Base-by-base conservation (phyloP, 73 alveolate species). In the Paraurostyla sp. region DNA sequence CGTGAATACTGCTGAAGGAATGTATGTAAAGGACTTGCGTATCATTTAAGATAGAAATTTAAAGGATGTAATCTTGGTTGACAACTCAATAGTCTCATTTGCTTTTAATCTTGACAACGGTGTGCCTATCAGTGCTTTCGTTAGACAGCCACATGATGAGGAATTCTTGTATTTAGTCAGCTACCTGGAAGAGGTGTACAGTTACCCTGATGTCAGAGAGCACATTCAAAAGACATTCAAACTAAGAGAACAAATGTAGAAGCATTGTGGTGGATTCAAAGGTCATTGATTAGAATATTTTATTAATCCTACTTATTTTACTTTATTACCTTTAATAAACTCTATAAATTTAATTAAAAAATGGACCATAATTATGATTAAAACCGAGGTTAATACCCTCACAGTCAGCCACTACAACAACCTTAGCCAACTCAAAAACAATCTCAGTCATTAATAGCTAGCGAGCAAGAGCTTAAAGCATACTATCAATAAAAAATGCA, bases 101-200 rank as follows among this genome's bases (percentile, higher is more conserved):
- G 97, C 93, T 1, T 83, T 88, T 57, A 52, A 92, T 46, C 58
- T 92, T 71, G 94, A 86, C 82, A 92, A 94, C 71, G 95, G 98
- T 33, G 88, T 94, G 27, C 95, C 96, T 16, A 89, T 94, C 80
- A 83, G 82, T 25, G 88, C 88, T 38, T 91, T 30, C 69, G 73
- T 54, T 38, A 71, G 93, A 65, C 62, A 71, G 33, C 84, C 73
- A n/a, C 45, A 51, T 16, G 95, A 91, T 63, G 85, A 71, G 63
- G 95, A 91, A 87, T 71, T 91, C 13, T 27, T 69, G 56, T 84
- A 46, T 69, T 22, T 91, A 76, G 86, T 84, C 20, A 71, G 87
- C 42, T 91, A 75, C 65, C 80, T 91, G 46, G 89, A 54, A 13
- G 89, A 78, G 58, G 41, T 78, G 0, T 51, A 51, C 33, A 23